A percentile compares a stretch with the other conserved stretches of the same genome.
Conservation (phyloP, 768 basidiomycete genomes). For the Collybia sp. region DNA sequence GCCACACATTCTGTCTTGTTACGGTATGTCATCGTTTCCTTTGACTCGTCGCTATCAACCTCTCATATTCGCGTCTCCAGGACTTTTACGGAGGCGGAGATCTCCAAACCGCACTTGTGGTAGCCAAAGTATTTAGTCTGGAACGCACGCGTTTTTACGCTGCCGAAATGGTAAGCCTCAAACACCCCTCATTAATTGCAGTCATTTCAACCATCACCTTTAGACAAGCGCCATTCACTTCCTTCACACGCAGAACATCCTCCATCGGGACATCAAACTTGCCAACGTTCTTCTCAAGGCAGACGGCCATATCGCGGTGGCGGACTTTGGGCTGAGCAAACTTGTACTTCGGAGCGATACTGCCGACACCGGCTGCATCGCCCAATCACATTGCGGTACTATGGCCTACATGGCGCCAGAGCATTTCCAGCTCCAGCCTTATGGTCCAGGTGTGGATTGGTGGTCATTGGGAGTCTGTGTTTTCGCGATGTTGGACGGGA, state of each 20-base stretch:
- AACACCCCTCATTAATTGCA: neutral
- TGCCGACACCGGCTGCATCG: neutral
- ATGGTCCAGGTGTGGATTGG: constrained; percentile 5
- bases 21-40: constrained; percentile 7
- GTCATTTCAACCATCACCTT: neutral
- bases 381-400: constrained; percentile 9
- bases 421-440: neutral
- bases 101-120: constrained; percentile 3
- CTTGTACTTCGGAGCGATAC: neutral
- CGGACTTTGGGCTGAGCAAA: constrained; percentile 9
- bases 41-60: neutral
- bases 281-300: constrained; percentile 6
- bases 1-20: constrained; percentile 9
- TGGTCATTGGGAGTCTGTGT: constrained; percentile 9
- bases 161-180: constrained; percentile 19
- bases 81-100: constrained; percentile 10
- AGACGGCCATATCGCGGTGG: constrained; percentile 8
- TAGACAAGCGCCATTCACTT: constrained; percentile 6
- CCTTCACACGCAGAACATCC: constrained; percentile 5
- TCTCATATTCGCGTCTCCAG: neutral
- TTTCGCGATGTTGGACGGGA: constrained; percentile 10
- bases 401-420: constrained; percentile 11
- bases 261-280: constrained; percentile 11
- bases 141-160: constrained; percentile 17
- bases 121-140: constrained; percentile 3